Evolutionary conservation across 1,139 yeast species (phyloP).

Genomic region (Suhomyces chickasaworum): DNA sequence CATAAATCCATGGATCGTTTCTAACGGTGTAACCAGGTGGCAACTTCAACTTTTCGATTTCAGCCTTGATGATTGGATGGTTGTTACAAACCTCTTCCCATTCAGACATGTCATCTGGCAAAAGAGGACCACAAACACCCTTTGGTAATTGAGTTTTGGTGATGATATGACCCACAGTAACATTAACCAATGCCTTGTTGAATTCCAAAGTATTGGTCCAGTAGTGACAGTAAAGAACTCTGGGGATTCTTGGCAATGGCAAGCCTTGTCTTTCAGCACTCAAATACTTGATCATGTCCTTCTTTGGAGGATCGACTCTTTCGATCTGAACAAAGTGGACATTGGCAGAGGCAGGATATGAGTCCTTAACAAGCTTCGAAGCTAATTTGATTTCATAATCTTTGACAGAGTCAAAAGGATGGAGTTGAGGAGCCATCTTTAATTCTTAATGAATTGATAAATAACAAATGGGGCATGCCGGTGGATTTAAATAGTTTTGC

Average conservation of each 20-base stretch:
- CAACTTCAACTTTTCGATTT: slow-evolving; percentile 62
- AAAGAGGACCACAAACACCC: slow-evolving; percentile 73
- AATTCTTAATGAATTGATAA: not conserved
- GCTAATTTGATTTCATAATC: slow-evolving; percentile 67
- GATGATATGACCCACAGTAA: slow-evolving; percentile 63
- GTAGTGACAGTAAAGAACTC: slow-evolving; percentile 71
- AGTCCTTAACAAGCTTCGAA: slow-evolving; percentile 62
- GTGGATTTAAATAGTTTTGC: slow-evolving; percentile 2
- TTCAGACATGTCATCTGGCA: slow-evolving; percentile 65
- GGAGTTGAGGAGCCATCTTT: slow-evolving; percentile 26
- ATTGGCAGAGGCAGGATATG: slow-evolving; percentile 47
- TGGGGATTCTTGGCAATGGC: slow-evolving; percentile 58
- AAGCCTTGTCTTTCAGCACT: slow-evolving; percentile 68
- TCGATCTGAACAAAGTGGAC: slow-evolving; percentile 77
- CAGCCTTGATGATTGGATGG: slow-evolving; percentile 64
- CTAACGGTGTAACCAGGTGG: slow-evolving; percentile 60
- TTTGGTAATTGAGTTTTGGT: slow-evolving; percentile 57
- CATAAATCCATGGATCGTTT: slow-evolving; percentile 89
- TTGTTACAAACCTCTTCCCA: slow-evolving; percentile 53
- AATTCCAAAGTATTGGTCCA: slow-evolving; percentile 58
- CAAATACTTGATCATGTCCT: slow-evolving; percentile 65
- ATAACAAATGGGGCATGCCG: not conserved
- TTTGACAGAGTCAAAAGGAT: slow-evolving; percentile 69
- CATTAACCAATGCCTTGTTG: slow-evolving; percentile 74
- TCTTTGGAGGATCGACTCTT: slow-evolving; percentile 80